Conservation (phyloP, 2,329 filamentous ascomycete species). For the Neopestalotiopsis clavispora region DNA sequence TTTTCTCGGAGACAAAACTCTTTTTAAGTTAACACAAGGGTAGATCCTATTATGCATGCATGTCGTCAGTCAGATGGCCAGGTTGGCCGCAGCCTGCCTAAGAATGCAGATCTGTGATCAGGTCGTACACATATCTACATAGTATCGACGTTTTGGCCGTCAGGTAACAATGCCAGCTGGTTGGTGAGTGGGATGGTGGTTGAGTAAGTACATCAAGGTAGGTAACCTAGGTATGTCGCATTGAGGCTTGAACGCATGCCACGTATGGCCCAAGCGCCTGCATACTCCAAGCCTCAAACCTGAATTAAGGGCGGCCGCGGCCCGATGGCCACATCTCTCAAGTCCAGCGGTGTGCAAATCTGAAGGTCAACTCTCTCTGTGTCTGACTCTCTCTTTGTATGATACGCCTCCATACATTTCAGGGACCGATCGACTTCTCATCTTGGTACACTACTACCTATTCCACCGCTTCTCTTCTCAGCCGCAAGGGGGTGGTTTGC, state of each 20-base stretch:
- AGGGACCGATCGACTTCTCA: background rate
- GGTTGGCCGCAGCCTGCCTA: background rate
- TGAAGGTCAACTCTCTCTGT: too few species aligned
- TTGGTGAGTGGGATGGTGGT: too few species aligned
- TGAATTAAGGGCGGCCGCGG: background rate
- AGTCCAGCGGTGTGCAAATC: too few species aligned
- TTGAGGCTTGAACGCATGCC: background rate
- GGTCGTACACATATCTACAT: background rate
- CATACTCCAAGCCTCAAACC: background rate
- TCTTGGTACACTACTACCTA: too few species aligned
- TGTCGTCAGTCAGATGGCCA: background rate
- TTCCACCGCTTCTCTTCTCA: background rate
- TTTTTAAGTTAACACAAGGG: background rate
- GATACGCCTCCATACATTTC: background rate
- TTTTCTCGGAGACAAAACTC: background rate
- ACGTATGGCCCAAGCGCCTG: background rate
- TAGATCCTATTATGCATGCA: background rate
- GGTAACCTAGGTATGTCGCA: background rate
- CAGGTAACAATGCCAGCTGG: background rate
- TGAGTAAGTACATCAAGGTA: background rate
- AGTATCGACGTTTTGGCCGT: background rate
- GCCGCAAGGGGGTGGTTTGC: background rate
- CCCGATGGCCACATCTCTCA: too few species aligned
- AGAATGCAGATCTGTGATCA: slow-evolving; percentile 1
- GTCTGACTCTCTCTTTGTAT: too few species aligned